phyloP scores from a whole-genome alignment of 1,139 yeast genomes.

The Zygosaccharomyces pseudobailii region DNA sequence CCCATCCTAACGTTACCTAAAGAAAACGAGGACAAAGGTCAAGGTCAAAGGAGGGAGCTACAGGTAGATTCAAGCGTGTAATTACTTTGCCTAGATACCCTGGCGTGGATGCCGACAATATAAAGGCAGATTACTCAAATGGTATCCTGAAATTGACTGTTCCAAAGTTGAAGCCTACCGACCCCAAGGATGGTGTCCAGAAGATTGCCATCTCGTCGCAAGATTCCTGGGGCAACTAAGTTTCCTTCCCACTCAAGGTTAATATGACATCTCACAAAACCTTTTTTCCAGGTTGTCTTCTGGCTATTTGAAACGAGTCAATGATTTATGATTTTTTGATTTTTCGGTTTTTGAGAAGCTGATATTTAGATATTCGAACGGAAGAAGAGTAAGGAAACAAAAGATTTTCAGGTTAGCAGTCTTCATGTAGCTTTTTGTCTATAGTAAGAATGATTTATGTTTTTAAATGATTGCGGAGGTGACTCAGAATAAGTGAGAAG shows the following conservation, averaged over 20 bases:
- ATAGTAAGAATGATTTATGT: too few species aligned
- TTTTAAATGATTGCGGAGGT: too few species aligned
- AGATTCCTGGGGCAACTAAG: conserved; percentile 21
- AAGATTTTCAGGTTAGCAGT: too few species aligned
- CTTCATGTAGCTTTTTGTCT: too few species aligned
- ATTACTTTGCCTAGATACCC: conserved; percentile 37
- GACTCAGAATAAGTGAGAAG: too few species aligned
- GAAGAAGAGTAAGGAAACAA: too few species aligned
- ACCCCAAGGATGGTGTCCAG: conserved; percentile 30
- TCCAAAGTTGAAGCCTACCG: conserved; percentile 35
- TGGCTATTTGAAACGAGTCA: too few species aligned
- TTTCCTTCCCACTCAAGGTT: neutral
- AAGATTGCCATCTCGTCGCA: conserved; percentile 35
- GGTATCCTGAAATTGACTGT: conserved; percentile 39
- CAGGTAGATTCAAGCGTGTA: conserved; percentile 41
- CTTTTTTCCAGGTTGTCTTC: neutral
- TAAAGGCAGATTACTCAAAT: conserved; percentile 38
- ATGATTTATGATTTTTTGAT: too few species aligned
- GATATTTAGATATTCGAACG: too few species aligned
- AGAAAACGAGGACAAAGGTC: conserved; percentile 27
- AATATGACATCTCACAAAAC: neutral
- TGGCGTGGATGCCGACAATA: conserved; percentile 39
- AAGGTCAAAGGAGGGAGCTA: conserved; percentile 38
- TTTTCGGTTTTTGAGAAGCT: too few species aligned
- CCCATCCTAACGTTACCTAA: conserved; percentile 22